Conservation (phyloP, 495 filamentous ascomycete species). For the Thozetella sp. region DNA sequence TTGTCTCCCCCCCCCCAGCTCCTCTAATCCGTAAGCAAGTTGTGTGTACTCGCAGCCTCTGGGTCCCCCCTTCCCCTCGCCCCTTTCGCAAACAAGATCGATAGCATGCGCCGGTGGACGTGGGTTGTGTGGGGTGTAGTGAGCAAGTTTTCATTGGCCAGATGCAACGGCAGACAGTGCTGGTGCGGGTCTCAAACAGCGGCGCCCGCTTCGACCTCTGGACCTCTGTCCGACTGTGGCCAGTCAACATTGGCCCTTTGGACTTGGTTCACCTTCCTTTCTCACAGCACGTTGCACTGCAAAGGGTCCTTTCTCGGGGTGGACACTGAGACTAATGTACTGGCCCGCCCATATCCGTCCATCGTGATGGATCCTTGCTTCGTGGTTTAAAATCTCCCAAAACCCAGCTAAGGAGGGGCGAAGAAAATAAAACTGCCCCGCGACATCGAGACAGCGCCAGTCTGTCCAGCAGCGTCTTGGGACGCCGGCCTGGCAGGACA, state of each 20-base stretch:
- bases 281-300: not conserved
- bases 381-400: too few species aligned
- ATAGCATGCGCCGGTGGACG: constrained; percentile 18
- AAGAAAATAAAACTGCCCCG: too few species aligned
- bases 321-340: too few species aligned
- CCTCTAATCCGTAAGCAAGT: not conserved
- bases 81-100: constrained; percentile 16
- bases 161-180: not conserved
- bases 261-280: constrained; percentile 3
- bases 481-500: too few species aligned
- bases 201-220: constrained; percentile 15
- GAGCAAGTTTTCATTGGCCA: constrained; percentile 58
- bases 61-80: not conserved
- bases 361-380: too few species aligned
- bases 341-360: too few species aligned
- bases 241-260: constrained; percentile 14
- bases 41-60: not conserved
- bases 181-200: constrained; percentile 18
- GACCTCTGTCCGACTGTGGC: constrained; percentile 14
- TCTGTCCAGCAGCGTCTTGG: too few species aligned
- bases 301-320: not conserved
- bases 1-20: too few species aligned
- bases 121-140: constrained; percentile 39
- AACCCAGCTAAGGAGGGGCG: too few species aligned
- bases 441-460: too few species aligned